Evolutionary conservation across 805 yeast genomes (phyloP), one percentile per base, ranked within the genome.

Genomic region (Metschnikowia bowlesiae): DNA sequence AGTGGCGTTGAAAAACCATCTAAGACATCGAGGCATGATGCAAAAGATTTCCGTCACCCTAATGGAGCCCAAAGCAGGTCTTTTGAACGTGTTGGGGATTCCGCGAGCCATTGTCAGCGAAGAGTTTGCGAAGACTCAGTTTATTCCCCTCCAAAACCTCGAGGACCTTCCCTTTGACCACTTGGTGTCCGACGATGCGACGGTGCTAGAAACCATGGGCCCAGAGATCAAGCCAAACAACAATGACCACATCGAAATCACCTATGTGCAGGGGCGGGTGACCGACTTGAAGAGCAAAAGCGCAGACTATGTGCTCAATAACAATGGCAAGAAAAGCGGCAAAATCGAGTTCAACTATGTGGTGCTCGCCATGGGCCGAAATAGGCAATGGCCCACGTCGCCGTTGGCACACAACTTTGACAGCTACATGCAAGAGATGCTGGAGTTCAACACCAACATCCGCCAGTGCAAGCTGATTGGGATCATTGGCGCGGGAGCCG

Each of bases 381-480:
- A 78, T 47, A 64, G 84, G 52, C 64, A 66, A 39, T 79, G 82
- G 81, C 84, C 84, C 11, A 72, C 77, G 35, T 78, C 79, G 34
- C 84, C 83, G 2, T 58, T 65, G n/a, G 81, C 75, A 0, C 56
- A 54, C 42, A 72, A 74, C 10, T 63, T 59, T 46, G 66, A 67
- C 14, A 60, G 59, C 7, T 79, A 67, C 54, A 49, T 71, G 29
- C 50, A 61, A 16, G 84, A 80, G 54, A 78, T 80, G 81, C 45
- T 51, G 4, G 55, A 59, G 18, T 66, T 70, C 36, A 56, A 57
- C 29, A 54, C 57, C 1, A 59, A 62, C n/a, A 68, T 80, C 44
- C 61, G 59, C 13, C 40, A 50, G 3, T 68, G 75, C 13, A 60
- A 73, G 8, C 64, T 59, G 7, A 62, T 67, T 5, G 67, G 80